Percentiles rank a stretch among this genome's conserved stretches.
phyloP scores from a whole-genome alignment of 2,329 filamentous ascomycete genomes.

The Mycogone perniciosa region DNA sequence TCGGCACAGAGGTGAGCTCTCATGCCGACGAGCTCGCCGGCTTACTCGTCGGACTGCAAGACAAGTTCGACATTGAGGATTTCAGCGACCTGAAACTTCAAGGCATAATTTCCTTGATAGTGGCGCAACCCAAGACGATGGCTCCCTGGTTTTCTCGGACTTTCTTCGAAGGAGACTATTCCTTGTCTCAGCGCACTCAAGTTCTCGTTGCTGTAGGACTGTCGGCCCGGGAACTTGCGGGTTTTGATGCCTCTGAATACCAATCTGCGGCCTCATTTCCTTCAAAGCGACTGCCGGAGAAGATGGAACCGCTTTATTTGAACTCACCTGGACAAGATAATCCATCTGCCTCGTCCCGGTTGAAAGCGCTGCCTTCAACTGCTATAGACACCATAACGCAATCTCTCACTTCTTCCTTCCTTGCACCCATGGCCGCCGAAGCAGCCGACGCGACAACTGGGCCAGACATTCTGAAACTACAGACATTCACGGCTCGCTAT shows the following conservation, averaged over 20 bases:
- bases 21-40: conserved; percentile 76
- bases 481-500: conserved; percentile 68
- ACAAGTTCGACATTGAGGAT: conserved; percentile 73
- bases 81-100: conserved; percentile 73
- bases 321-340: conserved; percentile 22
- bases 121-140: conserved; percentile 70
- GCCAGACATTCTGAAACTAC: conserved; percentile 78
- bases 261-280: conserved; percentile 57
- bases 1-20: conserved; percentile 80
- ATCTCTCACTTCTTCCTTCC: conserved; percentile 62
- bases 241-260: conserved; percentile 56
- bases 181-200: conserved; percentile 73
- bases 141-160: conserved; percentile 77
- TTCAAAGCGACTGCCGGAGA: conserved; percentile 69
- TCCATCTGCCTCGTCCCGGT: conserved; percentile 26
- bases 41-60: conserved; percentile 71
- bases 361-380: conserved; percentile 48
- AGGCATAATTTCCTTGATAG: conserved; percentile 72
- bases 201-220: conserved; percentile 79
- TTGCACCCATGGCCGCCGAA: conserved; percentile 73
- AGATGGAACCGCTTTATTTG: conserved; percentile 66
- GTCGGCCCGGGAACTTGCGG: conserved; percentile 76
- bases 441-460: conserved; percentile 76
- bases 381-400: conserved; percentile 63
- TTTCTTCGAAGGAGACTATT: conserved; percentile 90